Evolutionary conservation across 148 eudicot species (phyloP).

Genomic region (Pouteria glomerata): DNA sequence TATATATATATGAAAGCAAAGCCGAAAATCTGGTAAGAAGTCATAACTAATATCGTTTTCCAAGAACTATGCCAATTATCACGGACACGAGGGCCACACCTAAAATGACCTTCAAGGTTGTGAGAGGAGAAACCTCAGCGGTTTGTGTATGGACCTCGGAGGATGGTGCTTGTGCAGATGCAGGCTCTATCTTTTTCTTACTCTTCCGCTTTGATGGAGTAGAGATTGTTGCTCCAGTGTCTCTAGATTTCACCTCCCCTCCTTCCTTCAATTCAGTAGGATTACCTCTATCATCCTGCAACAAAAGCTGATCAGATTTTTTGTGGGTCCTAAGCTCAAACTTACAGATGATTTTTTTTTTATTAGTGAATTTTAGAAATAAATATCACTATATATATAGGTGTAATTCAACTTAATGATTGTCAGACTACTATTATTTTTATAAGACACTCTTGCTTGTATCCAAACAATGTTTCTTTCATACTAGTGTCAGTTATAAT

Average conservation of each 20-base stretch:
- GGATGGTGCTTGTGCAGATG: conserved; percentile 38
- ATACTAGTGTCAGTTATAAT: too few species aligned
- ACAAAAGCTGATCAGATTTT: conserved; percentile 10
- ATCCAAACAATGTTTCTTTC: neutral
- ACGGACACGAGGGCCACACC: conserved; percentile 85
- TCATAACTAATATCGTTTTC: conserved; percentile 59
- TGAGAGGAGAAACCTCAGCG: conserved; percentile 37
- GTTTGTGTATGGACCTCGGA: conserved; percentile 29
- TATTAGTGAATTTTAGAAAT: too few species aligned
- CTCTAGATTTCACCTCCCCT: conserved; percentile 63
- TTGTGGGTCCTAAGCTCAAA: neutral
- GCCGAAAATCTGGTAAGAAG: conserved; percentile 5
- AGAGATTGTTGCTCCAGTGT: conserved; percentile 39
- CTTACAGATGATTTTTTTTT: neutral
- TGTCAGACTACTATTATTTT: too few species aligned
- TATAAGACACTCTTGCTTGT: neutral
- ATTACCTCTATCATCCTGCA: conserved; percentile 37
- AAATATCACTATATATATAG: neutral
- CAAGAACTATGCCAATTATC: conserved; percentile 74
- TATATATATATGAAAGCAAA: conserved; percentile 1
- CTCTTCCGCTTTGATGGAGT: conserved; percentile 64
- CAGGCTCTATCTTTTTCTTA: conserved; percentile 54
- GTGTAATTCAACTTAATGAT: neutral
- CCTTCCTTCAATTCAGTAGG: conserved; percentile 25
- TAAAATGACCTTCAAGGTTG: conserved; percentile 51